A percentile compares a stretch with the other conserved stretches of the same genome.
Conservation (phyloP, 192 early-diverging fungal genomes). For the Rhizophagus prolifer region DNA sequence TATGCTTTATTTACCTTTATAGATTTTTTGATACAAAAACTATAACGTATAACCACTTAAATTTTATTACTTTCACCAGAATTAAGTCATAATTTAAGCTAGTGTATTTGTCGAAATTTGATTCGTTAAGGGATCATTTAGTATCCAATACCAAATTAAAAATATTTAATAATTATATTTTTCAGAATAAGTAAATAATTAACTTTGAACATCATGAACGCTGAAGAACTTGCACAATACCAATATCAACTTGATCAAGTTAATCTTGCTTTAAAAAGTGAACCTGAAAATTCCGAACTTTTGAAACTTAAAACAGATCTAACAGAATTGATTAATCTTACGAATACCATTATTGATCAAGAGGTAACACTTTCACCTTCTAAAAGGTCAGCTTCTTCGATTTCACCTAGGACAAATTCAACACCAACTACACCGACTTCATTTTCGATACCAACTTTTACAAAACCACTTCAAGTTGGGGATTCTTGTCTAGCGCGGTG, state of each 20-base stretch:
- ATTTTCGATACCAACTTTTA: neutral
- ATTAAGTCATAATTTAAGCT: too few species aligned
- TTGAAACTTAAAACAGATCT: constrained; percentile 64
- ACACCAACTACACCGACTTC: constrained; percentile 27
- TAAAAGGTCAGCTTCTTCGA: constrained; percentile 25
- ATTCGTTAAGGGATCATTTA: too few species aligned
- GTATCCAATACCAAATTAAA: too few species aligned
- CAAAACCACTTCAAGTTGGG: constrained; percentile 45
- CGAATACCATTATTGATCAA: constrained; percentile 43
- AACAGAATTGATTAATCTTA: constrained; percentile 67
- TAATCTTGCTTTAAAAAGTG: constrained; percentile 63
- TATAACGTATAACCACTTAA: too few species aligned
- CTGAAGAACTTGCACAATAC: constrained; percentile 29
- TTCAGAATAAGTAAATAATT: too few species aligned
- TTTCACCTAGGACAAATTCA: constrained; percentile 16
- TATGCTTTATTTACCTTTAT: too few species aligned
- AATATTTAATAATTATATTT: too few species aligned
- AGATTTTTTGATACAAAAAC: too few species aligned
- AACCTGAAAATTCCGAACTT: constrained; percentile 70
- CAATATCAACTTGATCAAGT: constrained; percentile 38
- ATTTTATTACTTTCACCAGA: too few species aligned
- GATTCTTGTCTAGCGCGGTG: constrained; percentile 66
- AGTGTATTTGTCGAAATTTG: too few species aligned
- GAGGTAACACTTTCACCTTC: constrained; percentile 25
- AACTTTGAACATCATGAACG: constrained; percentile 1